A percentile compares a stretch with the other conserved stretches of the same genome.
phyloP scores from a whole-genome alignment of 2,329 filamentous ascomycete species.

The Akanthomyces uredinophilus region DNA sequence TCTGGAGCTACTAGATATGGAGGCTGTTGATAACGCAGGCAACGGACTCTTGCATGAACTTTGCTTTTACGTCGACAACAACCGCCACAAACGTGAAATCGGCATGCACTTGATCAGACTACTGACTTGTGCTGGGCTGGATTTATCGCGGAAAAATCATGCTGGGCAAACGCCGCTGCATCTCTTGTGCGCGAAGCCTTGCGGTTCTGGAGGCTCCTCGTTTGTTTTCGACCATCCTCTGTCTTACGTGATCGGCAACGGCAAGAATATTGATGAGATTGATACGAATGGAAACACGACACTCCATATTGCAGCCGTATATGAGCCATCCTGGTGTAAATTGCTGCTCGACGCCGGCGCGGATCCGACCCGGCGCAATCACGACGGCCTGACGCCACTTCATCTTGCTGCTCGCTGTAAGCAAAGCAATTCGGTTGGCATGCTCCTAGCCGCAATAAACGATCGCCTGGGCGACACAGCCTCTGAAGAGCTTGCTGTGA shows the following conservation, averaged over 20 bases:
- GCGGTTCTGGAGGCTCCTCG: not conserved
- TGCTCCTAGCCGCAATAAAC: conserved; percentile 21
- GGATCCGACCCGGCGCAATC: conserved; percentile 25
- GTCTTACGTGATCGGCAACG: not conserved
- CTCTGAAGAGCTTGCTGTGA: not conserved
- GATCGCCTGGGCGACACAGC: not conserved
- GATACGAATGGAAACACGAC: not conserved
- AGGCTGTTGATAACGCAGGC: conserved; percentile 4
- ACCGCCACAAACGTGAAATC: not conserved
- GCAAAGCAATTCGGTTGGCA: conserved; percentile 29
- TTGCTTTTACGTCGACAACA: not conserved
- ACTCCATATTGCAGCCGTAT: not conserved
- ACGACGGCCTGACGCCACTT: conserved; percentile 32
- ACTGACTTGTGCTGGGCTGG: not conserved
- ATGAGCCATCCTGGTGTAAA: conserved; percentile 6
- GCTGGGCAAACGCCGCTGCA: conserved; percentile 6
- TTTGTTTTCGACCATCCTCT: not conserved
- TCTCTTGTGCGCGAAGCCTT: not conserved
- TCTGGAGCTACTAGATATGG: not conserved
- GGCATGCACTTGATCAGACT: not conserved
- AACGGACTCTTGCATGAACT: conserved; percentile 7
- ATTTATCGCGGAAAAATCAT: not conserved
- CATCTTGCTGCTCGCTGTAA: conserved; percentile 34
- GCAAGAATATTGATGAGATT: not conserved
- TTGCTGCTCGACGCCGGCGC: conserved; percentile 33